Percentiles rank a stretch among this genome's conserved stretches.
Conservation (phyloP, 2,329 filamentous ascomycete species). For the Lachnellula arida region DNA sequence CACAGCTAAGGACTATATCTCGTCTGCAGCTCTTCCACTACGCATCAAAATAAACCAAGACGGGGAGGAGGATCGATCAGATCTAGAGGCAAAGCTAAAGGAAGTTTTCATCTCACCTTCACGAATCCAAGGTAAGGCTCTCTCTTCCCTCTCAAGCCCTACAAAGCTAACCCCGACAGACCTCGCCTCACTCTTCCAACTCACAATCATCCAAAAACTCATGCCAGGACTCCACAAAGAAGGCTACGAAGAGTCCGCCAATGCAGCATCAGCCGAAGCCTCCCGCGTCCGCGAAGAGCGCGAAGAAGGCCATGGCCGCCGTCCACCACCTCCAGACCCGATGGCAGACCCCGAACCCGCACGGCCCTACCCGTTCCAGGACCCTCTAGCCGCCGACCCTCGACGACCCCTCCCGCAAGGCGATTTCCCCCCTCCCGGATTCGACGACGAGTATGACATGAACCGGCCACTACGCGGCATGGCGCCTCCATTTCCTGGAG, state of each 20-base stretch:
- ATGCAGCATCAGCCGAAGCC: slow-evolving; percentile 37
- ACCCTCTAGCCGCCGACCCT: slow-evolving; percentile 59
- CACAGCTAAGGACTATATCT: slow-evolving; percentile 69
- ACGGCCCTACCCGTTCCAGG: slow-evolving; percentile 62
- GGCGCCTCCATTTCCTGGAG: slow-evolving; percentile 31
- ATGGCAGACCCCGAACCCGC: slow-evolving; percentile 54
- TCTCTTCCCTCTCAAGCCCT: neutral
- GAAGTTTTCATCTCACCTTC: slow-evolving; percentile 69
- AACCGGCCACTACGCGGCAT: slow-evolving; percentile 58
- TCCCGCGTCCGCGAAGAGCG: slow-evolving; percentile 38
- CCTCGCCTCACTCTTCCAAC: slow-evolving; percentile 67
- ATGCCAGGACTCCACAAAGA: slow-evolving; percentile 72
- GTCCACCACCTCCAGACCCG: slow-evolving; percentile 37
- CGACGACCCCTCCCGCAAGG: slow-evolving; percentile 60
- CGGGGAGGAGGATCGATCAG: slow-evolving; percentile 47
- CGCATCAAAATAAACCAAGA: slow-evolving; percentile 46
- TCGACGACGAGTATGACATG: slow-evolving; percentile 90
- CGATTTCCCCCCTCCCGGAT: slow-evolving; percentile 81
- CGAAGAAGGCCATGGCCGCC: slow-evolving; percentile 39
- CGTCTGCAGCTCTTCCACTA: slow-evolving; percentile 50
- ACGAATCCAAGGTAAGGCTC: slow-evolving; percentile 48
- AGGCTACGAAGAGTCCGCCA: slow-evolving; percentile 61
- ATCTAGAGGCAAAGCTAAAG: slow-evolving; percentile 45
- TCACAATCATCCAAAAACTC: slow-evolving; percentile 78
- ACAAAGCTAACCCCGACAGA: slow-evolving; percentile 38